A percentile compares a stretch with the other conserved stretches of the same genome.
phyloP scores from a whole-genome alignment of 1,284 basidiomycete species.

The Phellopilus nigrolimitatus region DNA sequence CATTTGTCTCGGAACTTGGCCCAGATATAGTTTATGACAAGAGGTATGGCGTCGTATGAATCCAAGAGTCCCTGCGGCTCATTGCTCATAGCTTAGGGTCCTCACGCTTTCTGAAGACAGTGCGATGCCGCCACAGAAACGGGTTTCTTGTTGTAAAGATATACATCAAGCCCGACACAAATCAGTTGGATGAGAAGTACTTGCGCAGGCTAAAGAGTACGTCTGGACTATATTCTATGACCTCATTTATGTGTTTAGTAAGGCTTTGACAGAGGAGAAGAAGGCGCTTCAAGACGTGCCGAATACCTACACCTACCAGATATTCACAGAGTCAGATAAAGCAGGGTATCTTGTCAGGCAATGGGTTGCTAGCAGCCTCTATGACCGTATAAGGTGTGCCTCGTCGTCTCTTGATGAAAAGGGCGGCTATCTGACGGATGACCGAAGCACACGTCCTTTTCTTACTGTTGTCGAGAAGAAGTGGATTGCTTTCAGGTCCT shows the following conservation, averaged over 20 bases:
- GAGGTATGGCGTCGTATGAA: constrained; percentile 46
- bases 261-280: constrained; percentile 58
- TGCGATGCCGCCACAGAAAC: constrained; percentile 68
- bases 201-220: constrained; percentile 62
- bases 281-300: constrained; percentile 81
- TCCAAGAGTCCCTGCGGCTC: not conserved
- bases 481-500: constrained; percentile 95
- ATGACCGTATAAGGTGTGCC: constrained; percentile 92
- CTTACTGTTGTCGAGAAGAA: constrained; percentile 91
- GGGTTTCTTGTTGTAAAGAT: constrained; percentile 75
- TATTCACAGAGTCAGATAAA: constrained; percentile 92
- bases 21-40: constrained; percentile 86
- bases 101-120: constrained; percentile 94
- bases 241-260: not conserved
- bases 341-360: constrained; percentile 95
- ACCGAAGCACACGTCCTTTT: constrained; percentile 87
- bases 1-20: constrained; percentile 84
- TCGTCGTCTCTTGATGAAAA: constrained; percentile 1
- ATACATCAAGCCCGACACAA: constrained; percentile 79
- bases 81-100: constrained; percentile 62
- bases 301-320: constrained; percentile 88
- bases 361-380: constrained; percentile 92
- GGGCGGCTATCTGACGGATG: not conserved
- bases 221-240: constrained; percentile 15
- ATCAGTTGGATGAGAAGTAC: constrained; percentile 62